Base-by-base conservation (phyloP, 2,329 filamentous ascomycete species). In the Tricladium varicosporioides region DNA sequence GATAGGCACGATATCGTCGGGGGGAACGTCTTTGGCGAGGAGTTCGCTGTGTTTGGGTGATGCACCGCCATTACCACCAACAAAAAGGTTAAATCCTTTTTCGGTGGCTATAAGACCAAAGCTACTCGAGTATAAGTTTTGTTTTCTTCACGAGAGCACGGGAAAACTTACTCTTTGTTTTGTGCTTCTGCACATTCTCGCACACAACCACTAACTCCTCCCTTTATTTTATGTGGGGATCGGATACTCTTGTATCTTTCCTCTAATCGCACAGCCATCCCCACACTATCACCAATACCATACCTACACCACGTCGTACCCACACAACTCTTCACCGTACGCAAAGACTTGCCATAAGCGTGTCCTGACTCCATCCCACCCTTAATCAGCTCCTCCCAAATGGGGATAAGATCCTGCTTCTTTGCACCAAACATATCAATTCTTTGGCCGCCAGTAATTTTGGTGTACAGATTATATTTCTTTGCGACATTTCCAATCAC, bases 351-450 rank as follows among this genome's bases (percentile, higher is more conserved):
- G 43, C 91, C 92, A 70, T 96, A 96, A 0, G 91, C 92, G 69
- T 96, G 91, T 0, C 92, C 92, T 60, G 87, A 91, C 72, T 96
- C 92, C 86, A 96, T 88, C 16, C 92, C 92, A 1, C 88, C 92
- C 55, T 89, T 86, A 8, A 95, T 83, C 2, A 96, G 79, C 64
- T 85, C 83, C 45, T 82, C 82, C 92, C 92, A 96, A 65, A 96
- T 96, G 13, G 81, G 80, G 2, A 89, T 79, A 15, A 96, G 78
- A 70, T 96, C 91, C 63, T 94, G 88, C 74, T 95, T 96, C 73
- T 86, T 86, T 0, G 92, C 92, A 43, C 92, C 92, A 68, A 96
- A 96, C 86, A 96, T 84, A 72, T 96, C 92, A 68, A 96, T 96
- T 55, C 92, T 84, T 73, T 96, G 92, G 1, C 89, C 92, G 54